Evolutionary conservation across 1,284 basidiomycete genomes (phyloP).

Genomic region (Dichomitus squalens): DNA sequence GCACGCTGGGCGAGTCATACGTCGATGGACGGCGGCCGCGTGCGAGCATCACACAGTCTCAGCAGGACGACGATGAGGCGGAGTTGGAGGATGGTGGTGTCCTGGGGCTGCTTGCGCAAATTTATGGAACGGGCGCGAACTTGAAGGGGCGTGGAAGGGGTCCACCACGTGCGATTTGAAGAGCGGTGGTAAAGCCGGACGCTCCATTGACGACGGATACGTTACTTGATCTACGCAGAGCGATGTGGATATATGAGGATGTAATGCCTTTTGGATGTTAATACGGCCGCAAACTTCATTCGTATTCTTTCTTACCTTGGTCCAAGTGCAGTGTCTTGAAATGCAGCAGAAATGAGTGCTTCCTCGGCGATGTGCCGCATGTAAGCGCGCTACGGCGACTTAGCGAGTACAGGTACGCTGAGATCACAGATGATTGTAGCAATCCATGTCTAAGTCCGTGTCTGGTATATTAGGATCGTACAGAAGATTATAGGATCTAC

Average conservation of each 20-base stretch:
- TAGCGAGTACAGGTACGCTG: no score
- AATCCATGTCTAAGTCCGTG: not conserved
- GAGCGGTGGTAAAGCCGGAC: not conserved
- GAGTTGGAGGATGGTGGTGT: constrained; percentile 69
- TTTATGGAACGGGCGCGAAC: constrained; percentile 65
- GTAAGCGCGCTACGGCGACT: no score
- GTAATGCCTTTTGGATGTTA: not conserved
- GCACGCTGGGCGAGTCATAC: constrained; percentile 71
- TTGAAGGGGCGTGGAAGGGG: constrained; percentile 38
- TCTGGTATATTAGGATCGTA: not conserved
- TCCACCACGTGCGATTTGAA: constrained; percentile 48
- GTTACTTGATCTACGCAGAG: not conserved
- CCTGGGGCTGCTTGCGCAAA: constrained; percentile 74
- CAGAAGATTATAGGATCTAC: not conserved
- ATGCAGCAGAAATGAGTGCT: no score
- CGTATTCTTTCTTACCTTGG: no score
- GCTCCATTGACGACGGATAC: not conserved
- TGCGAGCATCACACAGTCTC: constrained; percentile 45
- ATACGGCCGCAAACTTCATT: no score
- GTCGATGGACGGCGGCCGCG: constrained; percentile 49
- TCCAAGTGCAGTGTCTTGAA: no score
- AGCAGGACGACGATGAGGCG: constrained; percentile 58
- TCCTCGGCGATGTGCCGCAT: no score
- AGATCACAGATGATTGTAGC: not conserved
- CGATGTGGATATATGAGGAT: not conserved